Base-by-base conservation (phyloP, 306 rosid genomes). In the Quillaja saponaria region DNA sequence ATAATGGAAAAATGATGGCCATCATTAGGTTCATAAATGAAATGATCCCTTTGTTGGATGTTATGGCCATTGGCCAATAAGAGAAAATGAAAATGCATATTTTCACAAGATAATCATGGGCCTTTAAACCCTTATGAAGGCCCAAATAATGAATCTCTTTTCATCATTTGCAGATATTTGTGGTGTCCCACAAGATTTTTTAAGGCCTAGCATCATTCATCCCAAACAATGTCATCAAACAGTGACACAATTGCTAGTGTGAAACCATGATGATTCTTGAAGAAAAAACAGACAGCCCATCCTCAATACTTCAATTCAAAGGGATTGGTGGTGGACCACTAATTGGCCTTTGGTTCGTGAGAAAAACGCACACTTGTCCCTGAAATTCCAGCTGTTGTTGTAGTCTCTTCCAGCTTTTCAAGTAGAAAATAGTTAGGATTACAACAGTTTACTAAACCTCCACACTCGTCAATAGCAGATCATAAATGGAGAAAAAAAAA, bases 311-410 rank as follows among this genome's bases (percentile, higher is more conserved):
- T 85, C 40, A 68, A 74, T 72, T 63, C 65, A 77, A 82, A 74
- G 82, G 18, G 68, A n/a, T n/a, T n/a, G n/a, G 55, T 12, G 35
- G 73, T 76, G 78, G 82, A 55, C 55, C 58, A 55, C 60, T 63
- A 49, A 53, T 66, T 76, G 69, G 28, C 65, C 60, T 70, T 75
- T 78, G 77, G 56, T 78, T 71, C 69, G 11, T 6, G 9, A 66
- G 62, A 76, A 71, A n/a, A 71, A 55, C 6, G 70, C 65, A 55
- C 76, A 59, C 68, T 55, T 72, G 66, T 66, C 35, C 33, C 1
- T 52, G n/a, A 10, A 69, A 69, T 60, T 58, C 76, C 72, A 76
- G 67, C 45, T 68, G 72, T 71, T 63, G 16, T 21, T 28, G 13
- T 34, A 13, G 49, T 18, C 42, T 35, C 58, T 66, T 61, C 62